Evolutionary conservation across 164 flowering plant genomes (phyloP).

Genomic region (Vitis labrusca): DNA sequence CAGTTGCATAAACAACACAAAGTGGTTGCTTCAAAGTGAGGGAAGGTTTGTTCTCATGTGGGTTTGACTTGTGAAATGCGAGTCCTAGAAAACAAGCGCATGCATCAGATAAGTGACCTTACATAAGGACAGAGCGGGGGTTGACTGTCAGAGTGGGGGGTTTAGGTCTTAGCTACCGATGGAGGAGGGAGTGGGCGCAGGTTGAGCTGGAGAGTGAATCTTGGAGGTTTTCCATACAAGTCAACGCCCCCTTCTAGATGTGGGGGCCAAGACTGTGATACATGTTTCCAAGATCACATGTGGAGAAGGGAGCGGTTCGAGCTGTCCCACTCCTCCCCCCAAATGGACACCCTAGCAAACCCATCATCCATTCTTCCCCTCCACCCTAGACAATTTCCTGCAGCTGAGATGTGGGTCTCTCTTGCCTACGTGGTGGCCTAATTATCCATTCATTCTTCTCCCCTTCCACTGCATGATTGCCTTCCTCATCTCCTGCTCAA

Average conservation of each 20-base stretch:
- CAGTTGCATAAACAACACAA: background rate
- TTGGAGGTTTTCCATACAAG: constrained; percentile 11
- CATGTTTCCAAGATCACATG: no score
- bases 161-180: background rate
- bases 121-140: constrained; percentile 3
- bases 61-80: constrained; percentile 22
- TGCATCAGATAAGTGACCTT: no score
- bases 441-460: no score
- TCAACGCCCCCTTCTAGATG: constrained; percentile 19
- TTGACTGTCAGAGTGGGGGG: constrained; percentile 21
- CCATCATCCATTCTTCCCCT: no score
- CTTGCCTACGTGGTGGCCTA: no score
- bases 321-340: no score
- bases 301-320: no score
- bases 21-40: constrained; percentile 30
- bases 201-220: background rate
- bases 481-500: no score
- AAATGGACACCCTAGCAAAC: no score
- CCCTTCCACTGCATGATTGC: no score
- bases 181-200: constrained; percentile 15
- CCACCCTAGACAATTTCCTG: no score
- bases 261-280: constrained; percentile 5
- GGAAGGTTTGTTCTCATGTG: constrained; percentile 16
- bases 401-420: no score
- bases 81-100: background rate